These are phyloP conservation scores for Mycena maculata DNA, from an alignment of 768 basidiomycete genomes.

Conservation along the genomic window DNA sequence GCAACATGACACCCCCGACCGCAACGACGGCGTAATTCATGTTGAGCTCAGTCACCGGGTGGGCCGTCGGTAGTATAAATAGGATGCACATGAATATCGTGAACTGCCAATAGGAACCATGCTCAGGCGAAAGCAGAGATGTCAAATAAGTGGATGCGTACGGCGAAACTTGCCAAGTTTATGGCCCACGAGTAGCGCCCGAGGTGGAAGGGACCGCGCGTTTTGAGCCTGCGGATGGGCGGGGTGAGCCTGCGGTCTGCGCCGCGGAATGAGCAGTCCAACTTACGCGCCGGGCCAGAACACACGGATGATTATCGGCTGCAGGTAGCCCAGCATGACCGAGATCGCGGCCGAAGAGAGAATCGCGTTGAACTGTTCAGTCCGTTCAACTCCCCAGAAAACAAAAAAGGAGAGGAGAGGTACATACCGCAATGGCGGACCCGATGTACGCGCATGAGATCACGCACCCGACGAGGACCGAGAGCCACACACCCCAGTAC, in stretches of 20 bases:
- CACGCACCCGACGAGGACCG: slow-evolving; percentile 63
- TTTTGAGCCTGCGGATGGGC: slow-evolving; percentile 49
- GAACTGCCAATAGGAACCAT: slow-evolving; percentile 49
- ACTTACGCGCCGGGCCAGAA: slow-evolving; percentile 66
- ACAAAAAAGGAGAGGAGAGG: neutral
- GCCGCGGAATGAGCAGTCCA: slow-evolving; percentile 5
- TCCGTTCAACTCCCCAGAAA: neutral
- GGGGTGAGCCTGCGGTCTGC: neutral
- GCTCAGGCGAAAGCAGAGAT: neutral
- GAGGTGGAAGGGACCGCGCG: slow-evolving; percentile 62
- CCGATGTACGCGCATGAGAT: slow-evolving; percentile 71
- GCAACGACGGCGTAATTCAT: slow-evolving; percentile 72
- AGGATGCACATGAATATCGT: slow-evolving; percentile 63
- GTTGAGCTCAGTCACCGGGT: slow-evolving; percentile 59
- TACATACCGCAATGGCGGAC: slow-evolving; percentile 62
- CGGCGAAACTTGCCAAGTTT: slow-evolving; percentile 60
- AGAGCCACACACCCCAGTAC: slow-evolving; percentile 66
- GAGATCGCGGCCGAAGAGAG: slow-evolving; percentile 67
- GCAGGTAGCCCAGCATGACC: slow-evolving; percentile 68
- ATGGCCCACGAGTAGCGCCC: slow-evolving; percentile 65
- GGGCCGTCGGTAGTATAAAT: slow-evolving; percentile 67
- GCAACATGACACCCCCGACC: slow-evolving; percentile 56
- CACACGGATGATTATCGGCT: slow-evolving; percentile 67
- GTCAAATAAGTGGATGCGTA: slow-evolving; percentile 41
- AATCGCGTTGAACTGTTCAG: slow-evolving; percentile 63